Base-by-base conservation (phyloP, 1,284 basidiomycete genomes). In the Apiotrichum porosum region DNA sequence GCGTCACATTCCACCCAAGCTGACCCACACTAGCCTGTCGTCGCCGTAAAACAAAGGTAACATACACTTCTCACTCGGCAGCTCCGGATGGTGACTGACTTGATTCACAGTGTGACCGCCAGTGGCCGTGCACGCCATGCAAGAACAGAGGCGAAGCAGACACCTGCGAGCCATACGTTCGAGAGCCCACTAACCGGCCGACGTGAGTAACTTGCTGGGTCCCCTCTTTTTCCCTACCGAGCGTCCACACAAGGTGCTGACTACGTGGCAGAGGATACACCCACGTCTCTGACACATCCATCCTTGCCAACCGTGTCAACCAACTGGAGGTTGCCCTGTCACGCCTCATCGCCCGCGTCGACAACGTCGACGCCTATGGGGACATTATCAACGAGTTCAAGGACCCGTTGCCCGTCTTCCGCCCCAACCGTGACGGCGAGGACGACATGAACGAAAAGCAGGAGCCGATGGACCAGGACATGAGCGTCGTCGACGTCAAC, bases 181-280 rank as follows among this genome's bases (percentile, higher is more conserved):
- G 48, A 23, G 53, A 55, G 44, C 53, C 53, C 2, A 51, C 31
- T 19, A 49, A 55, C 35, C 50, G 47, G 19, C 53, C 53, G 9
- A 55, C 53, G 53, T 55, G 26, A 35, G 53, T 22, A 6, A 17
- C 15, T 17, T 5, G 9, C 15, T 10, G 39, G 13, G 18, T 14
- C 37, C n/a, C n/a, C n/a, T n/a, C n/a, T n/a, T n/a, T n/a, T n/a
- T n/a, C n/a, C n/a, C n/a, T n/a, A n/a, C n/a, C n/a, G n/a, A n/a
- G n/a, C n/a, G n/a, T n/a, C n/a, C n/a, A n/a, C n/a, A n/a, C n/a
- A n/a, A n/a, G n/a, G n/a, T n/a, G n/a, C n/a, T n/a, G n/a, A n/a
- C n/a, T n/a, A n/a, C n/a, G n/a, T n/a, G n/a, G 17, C 51, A 60
- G 58, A 2, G 59, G 59, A 15, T 61, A 61, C 39, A 61, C 58